phyloP scores from a whole-genome alignment of 495 filamentous ascomycete species.

The Podospora pseudopauciseta region DNA sequence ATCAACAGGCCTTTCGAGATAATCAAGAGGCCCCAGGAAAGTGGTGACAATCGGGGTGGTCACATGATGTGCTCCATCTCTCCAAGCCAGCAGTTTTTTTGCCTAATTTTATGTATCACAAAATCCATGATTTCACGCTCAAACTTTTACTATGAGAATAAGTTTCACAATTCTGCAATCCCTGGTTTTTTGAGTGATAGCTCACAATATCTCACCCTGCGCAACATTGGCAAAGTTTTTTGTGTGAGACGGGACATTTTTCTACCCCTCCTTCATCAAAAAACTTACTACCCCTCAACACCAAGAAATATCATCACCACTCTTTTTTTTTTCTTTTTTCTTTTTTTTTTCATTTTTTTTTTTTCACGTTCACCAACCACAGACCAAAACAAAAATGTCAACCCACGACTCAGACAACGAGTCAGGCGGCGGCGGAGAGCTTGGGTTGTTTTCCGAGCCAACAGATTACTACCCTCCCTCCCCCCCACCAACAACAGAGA shows the following conservation, averaged over 20 bases:
- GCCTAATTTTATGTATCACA: not conserved
- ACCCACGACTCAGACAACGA: not conserved
- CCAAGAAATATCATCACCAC: not conserved
- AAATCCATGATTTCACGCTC: not conserved
- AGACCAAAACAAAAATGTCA: not conserved
- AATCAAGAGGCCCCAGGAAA: too few species aligned
- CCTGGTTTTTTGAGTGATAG: not conserved
- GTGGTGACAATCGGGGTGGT: not conserved
- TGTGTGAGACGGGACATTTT: not conserved
- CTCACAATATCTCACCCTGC: conserved; percentile 1
- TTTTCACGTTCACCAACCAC: not conserved
- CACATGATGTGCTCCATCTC: conserved; percentile 1
- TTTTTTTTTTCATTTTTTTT: not conserved
- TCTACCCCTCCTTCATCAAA: not conserved
- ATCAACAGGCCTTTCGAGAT: too few species aligned
- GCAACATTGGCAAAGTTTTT: not conserved
- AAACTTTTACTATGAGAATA: not conserved
- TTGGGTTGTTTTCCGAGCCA: conserved; percentile 72
- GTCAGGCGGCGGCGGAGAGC: not conserved
- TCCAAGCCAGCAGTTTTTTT: not conserved
- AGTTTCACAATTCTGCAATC: conserved; percentile 7
- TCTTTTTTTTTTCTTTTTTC: not conserved
- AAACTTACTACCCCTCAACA: not conserved
- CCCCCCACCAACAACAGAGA: conserved; percentile 62
- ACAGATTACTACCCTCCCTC: conserved; percentile 70